Percentiles rank a stretch among this genome's conserved stretches.
These are phyloP conservation scores for Fusarium setosum DNA, from an alignment of 2,329 filamentous ascomycete species.

Conservation along the genomic window DNA sequence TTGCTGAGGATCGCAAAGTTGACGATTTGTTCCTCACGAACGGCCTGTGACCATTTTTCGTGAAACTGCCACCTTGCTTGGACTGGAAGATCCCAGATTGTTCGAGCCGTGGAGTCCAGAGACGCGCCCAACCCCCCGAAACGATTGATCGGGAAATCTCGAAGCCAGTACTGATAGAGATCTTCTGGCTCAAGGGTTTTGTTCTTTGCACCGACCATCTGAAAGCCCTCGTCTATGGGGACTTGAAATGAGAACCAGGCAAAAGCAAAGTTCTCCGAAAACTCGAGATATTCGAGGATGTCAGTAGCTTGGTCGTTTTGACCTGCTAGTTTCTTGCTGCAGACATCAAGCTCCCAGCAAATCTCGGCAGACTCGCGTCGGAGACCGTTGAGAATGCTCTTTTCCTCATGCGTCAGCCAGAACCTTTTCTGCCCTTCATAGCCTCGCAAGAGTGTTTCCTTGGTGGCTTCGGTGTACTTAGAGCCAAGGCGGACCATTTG, in stretches of 20 bases:
- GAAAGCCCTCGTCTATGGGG: slow-evolving; percentile 60
- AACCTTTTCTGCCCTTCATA: slow-evolving; percentile 47
- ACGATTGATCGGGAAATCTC: background rate
- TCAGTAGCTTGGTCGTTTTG: slow-evolving; percentile 30
- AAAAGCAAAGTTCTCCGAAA: slow-evolving; percentile 59
- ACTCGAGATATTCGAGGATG: slow-evolving; percentile 60
- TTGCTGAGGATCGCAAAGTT: slow-evolving; percentile 52
- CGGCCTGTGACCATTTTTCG: slow-evolving; percentile 54
- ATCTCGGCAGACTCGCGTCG: slow-evolving; percentile 35
- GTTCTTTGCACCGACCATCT: slow-evolving; percentile 56
- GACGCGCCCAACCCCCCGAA: background rate
- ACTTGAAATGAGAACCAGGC: slow-evolving; percentile 69
- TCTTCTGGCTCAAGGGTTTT: slow-evolving; percentile 50
- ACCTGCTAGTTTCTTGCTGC: slow-evolving; percentile 25
- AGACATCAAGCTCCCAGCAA: slow-evolving; percentile 41
- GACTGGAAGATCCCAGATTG: slow-evolving; percentile 65
- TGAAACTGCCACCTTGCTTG: slow-evolving; percentile 50
- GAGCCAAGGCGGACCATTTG: slow-evolving; percentile 72
- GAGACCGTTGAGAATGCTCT: slow-evolving; percentile 52
- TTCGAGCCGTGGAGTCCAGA: slow-evolving; percentile 40
- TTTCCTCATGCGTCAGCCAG: slow-evolving; percentile 44
- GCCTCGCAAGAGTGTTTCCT: slow-evolving; percentile 57
- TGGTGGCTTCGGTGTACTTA: slow-evolving; percentile 64
- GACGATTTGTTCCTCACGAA: slow-evolving; percentile 63
- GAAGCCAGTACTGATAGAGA: slow-evolving; percentile 37